Base-by-base conservation (phyloP, 495 filamentous ascomycete species). In the Tetracladium marchalianum region DNA sequence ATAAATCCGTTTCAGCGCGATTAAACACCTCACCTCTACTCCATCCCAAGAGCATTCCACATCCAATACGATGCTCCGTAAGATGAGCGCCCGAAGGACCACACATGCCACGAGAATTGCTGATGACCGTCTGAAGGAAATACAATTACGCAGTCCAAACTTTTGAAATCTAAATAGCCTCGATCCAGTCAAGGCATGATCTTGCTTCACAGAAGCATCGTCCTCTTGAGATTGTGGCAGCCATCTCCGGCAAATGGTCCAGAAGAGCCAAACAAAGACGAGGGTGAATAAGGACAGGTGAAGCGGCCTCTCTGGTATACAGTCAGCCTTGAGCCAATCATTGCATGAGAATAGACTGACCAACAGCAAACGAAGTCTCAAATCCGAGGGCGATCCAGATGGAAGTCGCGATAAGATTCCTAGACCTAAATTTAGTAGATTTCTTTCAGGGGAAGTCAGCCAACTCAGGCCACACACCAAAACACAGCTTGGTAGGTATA, bases 21-120 rank as follows among this genome's bases (percentile, higher is more conserved):
- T 35, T 15, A 1, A 8, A 18, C 5, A 13, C 17, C 31, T 11
- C 43, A 49, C 47, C 47, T 49, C 40, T 38, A 49, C 17, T n/a
- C 47, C 47, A 44, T 49, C 34, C 39, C 47, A 38, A 27, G 47
- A 27, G 18, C 47, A 49, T 36, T 49, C 27, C 15, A 49, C 19
- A 44, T 33, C 15, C 9, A 15, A 19, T 1, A 46, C 44, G 39
- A 46, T 32, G 7, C 34, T 46, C 7, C 44, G 44, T n/a, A 44
- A 16, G n/a, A 44, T 24, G 27, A 44, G 31, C 16, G 27, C 32
- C 32, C 42, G 16, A 22, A 31, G 2, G 6, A 44, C 42, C 12
- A 44, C 13, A 18, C 32, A 44, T 11, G 16, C 31, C 24, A 35
- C 42, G 4, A 44, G 32, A 11, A 18, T 6, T 12, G 27, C n/a